Percentiles rank a stretch among this genome's conserved stretches.
Conservation (phyloP, 148 eudicot species). For the Simmondsia chinensis region DNA sequence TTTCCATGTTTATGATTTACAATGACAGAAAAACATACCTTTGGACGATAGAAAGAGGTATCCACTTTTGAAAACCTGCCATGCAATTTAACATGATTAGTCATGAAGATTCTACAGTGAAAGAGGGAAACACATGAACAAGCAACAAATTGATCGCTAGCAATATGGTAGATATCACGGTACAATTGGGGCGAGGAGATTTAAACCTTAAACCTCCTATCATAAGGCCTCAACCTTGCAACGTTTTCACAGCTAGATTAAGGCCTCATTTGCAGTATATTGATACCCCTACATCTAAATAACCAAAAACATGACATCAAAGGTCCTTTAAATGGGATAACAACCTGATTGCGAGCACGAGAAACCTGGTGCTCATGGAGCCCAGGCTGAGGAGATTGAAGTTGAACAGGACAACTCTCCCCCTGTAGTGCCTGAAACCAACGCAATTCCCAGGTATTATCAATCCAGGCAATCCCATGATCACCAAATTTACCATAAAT, state of each 20-base stretch:
- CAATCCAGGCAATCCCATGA: neutral
- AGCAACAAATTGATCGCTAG: no score
- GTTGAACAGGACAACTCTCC: conserved; percentile 15
- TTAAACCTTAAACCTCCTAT: no score
- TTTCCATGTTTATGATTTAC: neutral
- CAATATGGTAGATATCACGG: neutral
- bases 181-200: no score
- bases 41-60: conserved; percentile 79
- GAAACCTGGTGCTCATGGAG: conserved; percentile 30
- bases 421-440: conserved; percentile 28
- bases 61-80: conserved; percentile 88
- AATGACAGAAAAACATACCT: conserved; percentile 37
- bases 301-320: neutral
- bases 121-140: neutral
- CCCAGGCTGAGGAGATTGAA: conserved; percentile 18
- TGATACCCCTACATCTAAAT: neutral
- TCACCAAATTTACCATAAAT: neutral
- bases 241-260: neutral
- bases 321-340: neutral
- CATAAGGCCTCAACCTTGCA: no score
- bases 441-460: conserved; percentile 1
- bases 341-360: conserved; percentile 38
- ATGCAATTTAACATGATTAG: conserved; percentile 6
- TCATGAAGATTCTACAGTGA: neutral
- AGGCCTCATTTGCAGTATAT: neutral